Evolutionary conservation across 306 rosid species (phyloP).

Genomic region (Amphicarpaea edgeworthii): DNA sequence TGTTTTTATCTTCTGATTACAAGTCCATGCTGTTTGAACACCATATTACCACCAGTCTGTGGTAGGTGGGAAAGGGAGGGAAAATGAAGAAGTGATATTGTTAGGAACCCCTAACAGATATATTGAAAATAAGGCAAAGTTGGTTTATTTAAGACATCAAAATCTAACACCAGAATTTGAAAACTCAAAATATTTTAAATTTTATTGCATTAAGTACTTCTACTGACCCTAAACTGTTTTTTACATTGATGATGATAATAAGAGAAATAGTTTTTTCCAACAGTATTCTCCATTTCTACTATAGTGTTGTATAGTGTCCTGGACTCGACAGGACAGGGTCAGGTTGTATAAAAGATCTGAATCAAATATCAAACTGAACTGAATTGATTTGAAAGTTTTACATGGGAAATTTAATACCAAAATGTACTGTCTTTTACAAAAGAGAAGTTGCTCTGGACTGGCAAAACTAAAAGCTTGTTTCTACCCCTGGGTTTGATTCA

Average conservation of each 20-base stretch:
- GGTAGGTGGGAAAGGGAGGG: conserved; percentile 13
- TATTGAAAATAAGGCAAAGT: conserved; percentile 18
- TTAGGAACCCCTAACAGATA: neutral
- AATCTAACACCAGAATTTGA: neutral
- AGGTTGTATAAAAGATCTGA: neutral
- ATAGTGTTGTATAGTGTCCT: conserved; percentile 9
- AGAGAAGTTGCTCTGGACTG: conserved; percentile 36
- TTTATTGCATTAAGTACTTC: conserved; percentile 8
- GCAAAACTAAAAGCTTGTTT: conserved; percentile 10
- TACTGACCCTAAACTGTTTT: neutral
- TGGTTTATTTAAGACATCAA: conserved; percentile 1
- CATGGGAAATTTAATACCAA: conserved; percentile 12
- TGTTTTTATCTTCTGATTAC: conserved; percentile 38
- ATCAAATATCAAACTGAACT: conserved; percentile 36
- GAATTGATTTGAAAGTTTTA: conserved; percentile 7
- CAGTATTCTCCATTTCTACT: conserved; percentile 24
- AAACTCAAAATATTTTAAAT: conserved; percentile 21
- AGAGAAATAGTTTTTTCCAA: neutral
- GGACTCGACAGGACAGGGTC: conserved; percentile 1
- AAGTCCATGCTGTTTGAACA: conserved; percentile 6
- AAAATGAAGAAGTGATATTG: conserved; percentile 22
- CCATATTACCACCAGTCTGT: conserved; percentile 32
- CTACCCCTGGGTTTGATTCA: conserved; percentile 28
- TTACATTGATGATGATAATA: neutral
- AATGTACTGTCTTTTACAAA: conserved; percentile 13